Base-by-base conservation (phyloP, 1,284 basidiomycete genomes). In the Heterobasidion annosum region DNA sequence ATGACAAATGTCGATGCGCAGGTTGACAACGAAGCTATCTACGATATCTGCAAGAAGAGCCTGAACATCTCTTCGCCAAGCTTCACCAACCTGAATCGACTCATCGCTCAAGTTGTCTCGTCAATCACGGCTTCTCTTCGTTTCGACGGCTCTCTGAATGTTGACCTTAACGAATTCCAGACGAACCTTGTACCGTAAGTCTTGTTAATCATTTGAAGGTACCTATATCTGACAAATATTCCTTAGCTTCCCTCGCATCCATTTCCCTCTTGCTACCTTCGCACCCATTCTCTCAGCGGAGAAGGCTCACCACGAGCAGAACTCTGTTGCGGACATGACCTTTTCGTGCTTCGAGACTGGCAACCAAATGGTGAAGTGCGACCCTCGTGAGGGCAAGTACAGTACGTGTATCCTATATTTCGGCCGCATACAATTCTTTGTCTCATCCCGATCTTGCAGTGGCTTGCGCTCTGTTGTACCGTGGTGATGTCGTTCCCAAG, bases 21-120 rank as follows among this genome's bases (percentile, higher is more conserved):
- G 85, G 84, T 95, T 59, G 92, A 95, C 71, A 95, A 95, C 70
- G 87, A 91, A 72, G 89, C 89, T 53, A 96, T 96, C 71, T 96
- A 97, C 78, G 93, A 97, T 72, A 97, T 96, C 64, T 96, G 91
- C 85, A 89, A 91, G 75, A 85, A 85, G 73, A 91, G 91, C 71
- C 77, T 94, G 56, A 83, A 82, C 66, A 90, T 93, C 66, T 70
- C 77, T 56, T 85, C 86, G 40, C 91, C 91, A 7, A 80, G 87
- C 57, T 91, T 91, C 77, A 88, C 85, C 64, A 93, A 94, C 79
- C 73, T 94, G 61, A 94, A 93, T 78, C 77, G 91, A 61, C 77
- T 94, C 60, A 93, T 94, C 61, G 92, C 91, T 54, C 88, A 91
- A 68, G 91, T 94, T 58, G 91, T 95, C 58, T 94, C 90, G 8